Evolutionary conservation across 208 protist species (phyloP).

Genomic region (Leishmania major): DNA sequence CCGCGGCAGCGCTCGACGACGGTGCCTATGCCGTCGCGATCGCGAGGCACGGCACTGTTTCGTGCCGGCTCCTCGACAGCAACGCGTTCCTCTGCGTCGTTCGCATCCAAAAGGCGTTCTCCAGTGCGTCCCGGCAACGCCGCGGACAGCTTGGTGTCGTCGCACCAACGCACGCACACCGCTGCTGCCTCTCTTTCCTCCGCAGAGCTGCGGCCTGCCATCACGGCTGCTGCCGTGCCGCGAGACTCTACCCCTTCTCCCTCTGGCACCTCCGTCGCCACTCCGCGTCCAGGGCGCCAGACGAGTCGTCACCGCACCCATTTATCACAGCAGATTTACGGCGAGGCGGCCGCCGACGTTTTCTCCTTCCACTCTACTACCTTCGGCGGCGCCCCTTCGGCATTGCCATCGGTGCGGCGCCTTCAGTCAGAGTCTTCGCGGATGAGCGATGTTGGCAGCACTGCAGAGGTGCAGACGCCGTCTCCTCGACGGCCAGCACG

Average conservation of each 20-base stretch:
- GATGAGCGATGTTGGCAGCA: not conserved
- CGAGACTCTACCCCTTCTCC: not conserved
- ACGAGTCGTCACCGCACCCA: not conserved
- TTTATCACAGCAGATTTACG: constrained; percentile 26
- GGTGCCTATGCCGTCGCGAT: constrained; percentile 1
- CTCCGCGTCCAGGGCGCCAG: not conserved
- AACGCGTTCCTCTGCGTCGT: constrained; percentile 2
- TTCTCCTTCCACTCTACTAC: constrained; percentile 19
- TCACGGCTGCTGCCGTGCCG: not conserved
- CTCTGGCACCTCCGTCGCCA: not conserved
- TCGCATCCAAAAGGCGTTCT: not conserved
- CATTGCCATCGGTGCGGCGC: not conserved
- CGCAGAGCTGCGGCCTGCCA: not conserved
- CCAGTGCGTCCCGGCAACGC: not conserved
- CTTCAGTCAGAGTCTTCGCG: not conserved
- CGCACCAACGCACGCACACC: not conserved
- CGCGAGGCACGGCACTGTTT: not conserved
- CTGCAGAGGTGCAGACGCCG: constrained; percentile 2
- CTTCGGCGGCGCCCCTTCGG: not conserved
- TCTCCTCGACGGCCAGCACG: constrained; percentile 14
- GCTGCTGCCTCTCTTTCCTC: not conserved
- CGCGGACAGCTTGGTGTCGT: not conserved
- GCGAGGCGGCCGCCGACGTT: constrained; percentile 27
- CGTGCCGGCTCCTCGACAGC: not conserved
- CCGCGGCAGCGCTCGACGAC: constrained; percentile 7